Base-by-base conservation (phyloP, 2,329 filamentous ascomycete species). In the Scedosporium boydii region DNA sequence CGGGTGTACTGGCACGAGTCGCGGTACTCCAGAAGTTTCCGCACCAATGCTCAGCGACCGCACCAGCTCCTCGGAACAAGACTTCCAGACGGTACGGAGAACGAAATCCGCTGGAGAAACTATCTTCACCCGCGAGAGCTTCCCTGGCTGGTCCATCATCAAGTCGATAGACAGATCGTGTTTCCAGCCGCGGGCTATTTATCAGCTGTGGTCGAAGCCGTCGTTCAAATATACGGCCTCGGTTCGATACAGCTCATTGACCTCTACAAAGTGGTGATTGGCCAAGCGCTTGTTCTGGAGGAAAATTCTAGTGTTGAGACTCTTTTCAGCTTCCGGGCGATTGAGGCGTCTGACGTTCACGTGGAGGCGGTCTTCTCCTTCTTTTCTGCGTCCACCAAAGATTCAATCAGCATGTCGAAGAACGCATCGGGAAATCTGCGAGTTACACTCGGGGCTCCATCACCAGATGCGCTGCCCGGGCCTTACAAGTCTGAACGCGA, bases 1-100 rank as follows among this genome's bases (percentile, higher is more conserved):
- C 80, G 76, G 29, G 71, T 69, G 0, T 82, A 83, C 67, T 84
- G 82, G 81, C 76, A 81, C 64, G 81, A 84, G 64, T 79, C 78
- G 1, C 76, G 79, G 48, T 67, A 80, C 2, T 78, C 77, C 18
- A 66, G 44, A 57, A 62, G 51, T 18, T 55, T 55, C 51, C 51
- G 51, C 21, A 23, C 51, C 51, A 55, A 23, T 14, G 23, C 18
- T 64, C 14, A 59, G 63, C 1, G 65, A 61, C 6, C 65, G 67
- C 67, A 70, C 12, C 73, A 76, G 9, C 75, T 75, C 58, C 75
- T 81, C 2, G 76, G 79, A 62, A 73, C 79, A 16, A 70, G 74
- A 34, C 76, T 76, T 60, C 74, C 76, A 1, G 74, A 80, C 10
- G 76, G 79, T 51, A 74, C 74, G 14, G 71, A 75, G 0, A 76